Evolutionary conservation across 805 yeast species (phyloP).

Genomic region (Debaryomyces castellii): DNA sequence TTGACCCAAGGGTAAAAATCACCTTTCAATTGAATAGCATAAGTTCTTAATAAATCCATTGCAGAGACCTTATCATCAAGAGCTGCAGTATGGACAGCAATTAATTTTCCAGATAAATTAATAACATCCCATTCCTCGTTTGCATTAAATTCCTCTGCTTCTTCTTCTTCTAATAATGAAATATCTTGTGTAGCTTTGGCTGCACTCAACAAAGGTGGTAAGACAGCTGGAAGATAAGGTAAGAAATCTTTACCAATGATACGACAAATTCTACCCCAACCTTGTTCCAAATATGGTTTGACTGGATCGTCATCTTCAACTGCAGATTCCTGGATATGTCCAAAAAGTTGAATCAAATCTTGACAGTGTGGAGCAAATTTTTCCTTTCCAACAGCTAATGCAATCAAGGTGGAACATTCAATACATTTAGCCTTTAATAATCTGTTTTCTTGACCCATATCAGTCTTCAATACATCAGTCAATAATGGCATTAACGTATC

Average conservation of each 20-base stretch:
- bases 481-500: conserved; percentile 92
- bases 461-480: conserved; percentile 73
- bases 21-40: conserved; percentile 80
- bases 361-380: conserved; percentile 75
- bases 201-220: conserved; percentile 83
- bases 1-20: conserved; percentile 81
- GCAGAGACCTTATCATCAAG: conserved; percentile 93
- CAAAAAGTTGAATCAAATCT: conserved; percentile 71
- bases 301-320: conserved; percentile 82
- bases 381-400: conserved; percentile 91
- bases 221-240: conserved; percentile 77
- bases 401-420: conserved; percentile 93
- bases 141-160: conserved; percentile 73
- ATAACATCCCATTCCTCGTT: conserved; percentile 96
- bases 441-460: conserved; percentile 75
- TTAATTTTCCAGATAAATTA: conserved; percentile 84
- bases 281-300: conserved; percentile 82
- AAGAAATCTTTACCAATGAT: conserved; percentile 82
- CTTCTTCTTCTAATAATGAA: conserved; percentile 85
- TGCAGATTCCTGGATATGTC: conserved; percentile 62
- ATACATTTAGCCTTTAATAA: conserved; percentile 87
- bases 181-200: conserved; percentile 92
- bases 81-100: conserved; percentile 93
- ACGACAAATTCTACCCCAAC: conserved; percentile 93
- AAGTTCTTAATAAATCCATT: conserved; percentile 79